Base-by-base conservation (phyloP, 2,329 filamentous ascomycete species). In the Zasmidium cellare region DNA sequence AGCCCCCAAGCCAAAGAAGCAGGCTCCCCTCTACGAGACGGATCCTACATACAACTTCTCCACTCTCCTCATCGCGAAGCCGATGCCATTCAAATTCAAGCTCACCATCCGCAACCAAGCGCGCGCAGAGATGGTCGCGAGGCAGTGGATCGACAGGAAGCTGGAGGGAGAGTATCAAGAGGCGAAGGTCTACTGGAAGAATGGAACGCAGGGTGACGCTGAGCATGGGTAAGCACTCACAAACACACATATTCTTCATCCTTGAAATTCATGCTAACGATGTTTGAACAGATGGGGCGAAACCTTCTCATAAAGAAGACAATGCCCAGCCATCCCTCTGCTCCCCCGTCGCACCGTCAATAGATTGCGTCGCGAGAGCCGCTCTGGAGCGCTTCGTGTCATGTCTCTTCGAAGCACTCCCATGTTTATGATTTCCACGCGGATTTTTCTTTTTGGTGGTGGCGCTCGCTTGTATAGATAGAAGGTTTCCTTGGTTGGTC, bases 1-100 rank as follows among this genome's bases (percentile, higher is more conserved):
- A 9, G 23, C 24, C 5, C 22, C 22, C 11, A 25, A 18, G 22
- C 35, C 50, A 16, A 41, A 41, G 35, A 41, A 41, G 35, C 35
- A 41, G 35, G 35, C 35, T 41, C 35, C 35, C 7, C 35, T 28
- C 25, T 55, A 55, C 16, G 58, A 57, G n/a, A 44, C 49, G 3
- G 76, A 79, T 50, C 76, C 76, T 1, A 79, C 77, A 1, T 73
- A 79, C 38, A 70, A 77, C 60, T 79, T 74, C 64, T 74, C 75
- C 12, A 76, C 74, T 12, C 65, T 79, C 11, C 71, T 79, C 28
- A 79, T 79, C 47, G 76, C 77, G 1, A 79, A 79, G 57, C 77
- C 77, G 1, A 62, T 75, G 16, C 77, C 77, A 0, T 79, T 79
- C 69, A 70, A 73, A 44, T 79, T 79, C 61, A 55, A 72, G 11